Conservation (phyloP, 1,284 basidiomycete species). For the Naganishia albida region DNA sequence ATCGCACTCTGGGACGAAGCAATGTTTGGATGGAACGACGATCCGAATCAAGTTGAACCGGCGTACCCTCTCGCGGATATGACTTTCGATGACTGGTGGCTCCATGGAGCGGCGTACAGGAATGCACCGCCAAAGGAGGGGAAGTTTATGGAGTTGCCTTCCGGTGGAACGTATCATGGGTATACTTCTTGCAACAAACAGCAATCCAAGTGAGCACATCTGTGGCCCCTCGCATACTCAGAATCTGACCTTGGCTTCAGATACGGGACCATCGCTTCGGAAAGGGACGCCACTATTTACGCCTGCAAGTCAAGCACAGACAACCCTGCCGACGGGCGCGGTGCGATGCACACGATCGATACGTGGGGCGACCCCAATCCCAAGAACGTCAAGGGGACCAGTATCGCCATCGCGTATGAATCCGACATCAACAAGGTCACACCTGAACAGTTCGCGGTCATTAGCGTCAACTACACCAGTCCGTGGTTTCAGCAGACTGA, state of each 20-base stretch:
- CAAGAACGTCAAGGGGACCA: slow-evolving; percentile 45
- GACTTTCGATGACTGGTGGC: slow-evolving; percentile 69
- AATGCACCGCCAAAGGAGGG: slow-evolving; percentile 43
- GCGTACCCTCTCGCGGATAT: slow-evolving; percentile 61
- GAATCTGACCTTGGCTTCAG: not conserved
- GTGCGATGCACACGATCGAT: slow-evolving; percentile 48
- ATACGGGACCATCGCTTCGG: slow-evolving; percentile 1
- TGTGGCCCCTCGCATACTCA: not conserved
- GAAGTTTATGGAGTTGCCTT: slow-evolving; percentile 42
- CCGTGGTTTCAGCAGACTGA: slow-evolving; percentile 44
- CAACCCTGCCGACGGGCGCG: slow-evolving; percentile 38
- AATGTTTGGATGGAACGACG: slow-evolving; percentile 48
- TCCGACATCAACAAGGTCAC: slow-evolving; percentile 41
- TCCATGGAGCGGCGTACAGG: slow-evolving; percentile 50
- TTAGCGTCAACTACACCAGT: slow-evolving; percentile 43
- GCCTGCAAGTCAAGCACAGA: slow-evolving; percentile 25
- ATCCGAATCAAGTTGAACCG: slow-evolving; percentile 49
- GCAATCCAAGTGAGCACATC: slow-evolving; percentile 17
- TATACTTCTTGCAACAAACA: slow-evolving; percentile 24
- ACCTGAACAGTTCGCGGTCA: slow-evolving; percentile 47
- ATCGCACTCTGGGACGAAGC: slow-evolving; percentile 46
- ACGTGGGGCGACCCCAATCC: slow-evolving; percentile 40
- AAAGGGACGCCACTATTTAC: slow-evolving; percentile 20
- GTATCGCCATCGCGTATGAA: slow-evolving; percentile 29
- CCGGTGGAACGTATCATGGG: slow-evolving; percentile 18